phyloP scores from a whole-genome alignment of 2,329 filamentous ascomycete genomes.

The Didymella arachidicola region DNA sequence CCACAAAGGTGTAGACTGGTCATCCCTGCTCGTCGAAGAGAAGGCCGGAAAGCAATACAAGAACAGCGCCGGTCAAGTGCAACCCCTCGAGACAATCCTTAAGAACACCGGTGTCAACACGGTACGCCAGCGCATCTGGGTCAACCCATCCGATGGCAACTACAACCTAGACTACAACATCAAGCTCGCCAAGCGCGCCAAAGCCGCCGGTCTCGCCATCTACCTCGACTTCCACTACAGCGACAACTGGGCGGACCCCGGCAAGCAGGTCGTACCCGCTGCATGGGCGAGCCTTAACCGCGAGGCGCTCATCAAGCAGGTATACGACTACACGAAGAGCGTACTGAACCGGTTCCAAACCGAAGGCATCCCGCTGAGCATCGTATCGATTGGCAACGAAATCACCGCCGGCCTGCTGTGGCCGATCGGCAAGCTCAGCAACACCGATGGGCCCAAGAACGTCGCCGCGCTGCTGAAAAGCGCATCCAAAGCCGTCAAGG shows the following conservation, averaged over 20 bases:
- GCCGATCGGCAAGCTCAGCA: slow-evolving; percentile 66
- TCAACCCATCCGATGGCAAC: slow-evolving; percentile 66
- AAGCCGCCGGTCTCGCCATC: slow-evolving; percentile 67
- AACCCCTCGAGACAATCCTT: slow-evolving; percentile 70
- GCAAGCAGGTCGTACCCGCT: slow-evolving; percentile 66
- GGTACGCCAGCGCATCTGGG: slow-evolving; percentile 75
- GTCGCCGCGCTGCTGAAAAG: slow-evolving; percentile 70
- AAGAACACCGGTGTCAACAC: slow-evolving; percentile 70
- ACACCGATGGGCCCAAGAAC: slow-evolving; percentile 59
- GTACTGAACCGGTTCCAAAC: slow-evolving; percentile 68
- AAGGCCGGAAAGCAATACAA: slow-evolving; percentile 68
- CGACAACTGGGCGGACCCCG: slow-evolving; percentile 76
- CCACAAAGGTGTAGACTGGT: slow-evolving; percentile 75
- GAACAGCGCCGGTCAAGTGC: slow-evolving; percentile 59
- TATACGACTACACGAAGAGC: slow-evolving; percentile 74
- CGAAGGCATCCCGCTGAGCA: slow-evolving; percentile 63
- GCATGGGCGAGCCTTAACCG: slow-evolving; percentile 69
- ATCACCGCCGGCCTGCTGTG: slow-evolving; percentile 73
- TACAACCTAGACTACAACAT: slow-evolving; percentile 77
- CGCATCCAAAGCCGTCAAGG: slow-evolving; percentile 69
- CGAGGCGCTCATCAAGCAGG: slow-evolving; percentile 64
- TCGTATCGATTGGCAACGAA: slow-evolving; percentile 78
- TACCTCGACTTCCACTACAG: slow-evolving; percentile 71
- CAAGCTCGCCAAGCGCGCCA: slow-evolving; percentile 69
- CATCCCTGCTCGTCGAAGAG: slow-evolving; percentile 71